These are phyloP conservation scores for Mrakia gelida DNA, from an alignment of 768 basidiomycete species.

Conservation along the genomic window DNA sequence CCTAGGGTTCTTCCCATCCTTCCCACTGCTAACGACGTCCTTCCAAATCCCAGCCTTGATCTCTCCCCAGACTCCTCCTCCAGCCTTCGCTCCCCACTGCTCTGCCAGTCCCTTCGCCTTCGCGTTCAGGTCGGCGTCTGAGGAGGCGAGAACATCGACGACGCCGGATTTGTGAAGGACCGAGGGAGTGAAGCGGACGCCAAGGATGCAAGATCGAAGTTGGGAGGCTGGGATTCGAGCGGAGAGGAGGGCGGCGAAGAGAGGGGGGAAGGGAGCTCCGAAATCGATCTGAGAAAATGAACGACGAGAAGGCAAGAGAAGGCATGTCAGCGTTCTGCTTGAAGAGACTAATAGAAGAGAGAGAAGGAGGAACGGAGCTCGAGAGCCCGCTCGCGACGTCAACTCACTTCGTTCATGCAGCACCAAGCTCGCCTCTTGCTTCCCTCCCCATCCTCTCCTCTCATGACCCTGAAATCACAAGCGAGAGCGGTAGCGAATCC, in stretches of 20 bases:
- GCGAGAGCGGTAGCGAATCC: constrained; percentile 72
- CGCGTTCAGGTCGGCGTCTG: constrained; percentile 6
- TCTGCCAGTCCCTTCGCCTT: neutral
- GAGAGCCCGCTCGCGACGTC: no score
- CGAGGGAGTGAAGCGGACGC: constrained; percentile 2
- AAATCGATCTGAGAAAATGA: constrained; percentile 55
- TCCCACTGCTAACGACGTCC: neutral
- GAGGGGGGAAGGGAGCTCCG: constrained; percentile 71
- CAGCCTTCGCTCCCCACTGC: constrained; percentile 9
- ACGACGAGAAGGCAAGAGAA: neutral
- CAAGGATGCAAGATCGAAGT: constrained; percentile 4
- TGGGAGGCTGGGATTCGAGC: constrained; percentile 52
- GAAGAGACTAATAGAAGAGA: neutral
- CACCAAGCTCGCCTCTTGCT: constrained; percentile 63
- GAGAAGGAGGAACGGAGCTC: neutral
- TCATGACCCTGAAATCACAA: constrained; percentile 88
- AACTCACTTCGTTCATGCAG: constrained; percentile 81
- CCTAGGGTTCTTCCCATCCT: neutral
- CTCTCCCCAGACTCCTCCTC: constrained; percentile 22
- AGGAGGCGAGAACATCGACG: constrained; percentile 3
- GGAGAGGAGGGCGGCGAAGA: constrained; percentile 51
- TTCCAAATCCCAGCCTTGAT: constrained; percentile 8
- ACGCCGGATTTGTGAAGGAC: constrained; percentile 6
- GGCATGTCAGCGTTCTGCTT: neutral
- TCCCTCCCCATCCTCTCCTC: constrained; percentile 49